Evolutionary conservation across 257 asterid genomes (phyloP).

Genomic region (Catharanthus roseus): DNA sequence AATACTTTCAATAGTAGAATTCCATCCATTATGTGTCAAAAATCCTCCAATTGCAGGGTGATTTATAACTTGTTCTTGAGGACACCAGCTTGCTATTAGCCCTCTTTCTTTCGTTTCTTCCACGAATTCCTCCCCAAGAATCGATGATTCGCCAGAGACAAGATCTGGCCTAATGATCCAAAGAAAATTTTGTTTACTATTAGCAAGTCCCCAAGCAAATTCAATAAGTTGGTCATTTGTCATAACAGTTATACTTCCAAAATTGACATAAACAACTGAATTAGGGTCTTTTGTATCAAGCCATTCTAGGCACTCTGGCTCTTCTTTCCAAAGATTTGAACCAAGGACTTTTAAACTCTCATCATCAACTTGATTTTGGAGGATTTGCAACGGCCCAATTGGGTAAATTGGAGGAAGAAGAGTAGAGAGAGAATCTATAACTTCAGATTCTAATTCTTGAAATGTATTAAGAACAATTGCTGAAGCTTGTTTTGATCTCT

Average conservation of each 20-base stretch:
- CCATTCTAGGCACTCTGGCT: constrained; percentile 29
- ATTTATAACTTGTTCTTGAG: constrained; percentile 25
- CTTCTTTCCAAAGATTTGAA: constrained; percentile 38
- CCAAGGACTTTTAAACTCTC: constrained; percentile 11
- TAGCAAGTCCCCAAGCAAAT: constrained; percentile 36
- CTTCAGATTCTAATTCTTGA: constrained; percentile 21
- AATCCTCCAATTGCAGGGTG: constrained; percentile 29
- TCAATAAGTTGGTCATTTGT: constrained; percentile 18
- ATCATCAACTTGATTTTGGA: constrained; percentile 12
- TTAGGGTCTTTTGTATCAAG: constrained; percentile 18
- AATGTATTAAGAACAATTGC: constrained; percentile 28
- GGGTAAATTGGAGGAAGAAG: constrained; percentile 17
- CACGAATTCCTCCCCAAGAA: constrained; percentile 24
- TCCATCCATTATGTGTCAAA: constrained; percentile 33
- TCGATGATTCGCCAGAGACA: constrained; percentile 17
- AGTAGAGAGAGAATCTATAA: constrained; percentile 10
- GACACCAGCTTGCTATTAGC: constrained; percentile 26
- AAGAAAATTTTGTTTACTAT: constrained; percentile 21
- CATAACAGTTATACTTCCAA: constrained; percentile 33
- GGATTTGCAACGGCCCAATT: constrained; percentile 28
- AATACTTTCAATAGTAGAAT: constrained; percentile 26
- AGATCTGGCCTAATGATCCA: constrained; percentile 35
- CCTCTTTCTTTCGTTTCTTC: constrained; percentile 20
- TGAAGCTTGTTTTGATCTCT: constrained; percentile 17
- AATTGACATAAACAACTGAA: constrained; percentile 37